These are phyloP conservation scores for Trifolium subterraneum DNA, from an alignment of 306 rosid species.

Conservation along the genomic window DNA sequence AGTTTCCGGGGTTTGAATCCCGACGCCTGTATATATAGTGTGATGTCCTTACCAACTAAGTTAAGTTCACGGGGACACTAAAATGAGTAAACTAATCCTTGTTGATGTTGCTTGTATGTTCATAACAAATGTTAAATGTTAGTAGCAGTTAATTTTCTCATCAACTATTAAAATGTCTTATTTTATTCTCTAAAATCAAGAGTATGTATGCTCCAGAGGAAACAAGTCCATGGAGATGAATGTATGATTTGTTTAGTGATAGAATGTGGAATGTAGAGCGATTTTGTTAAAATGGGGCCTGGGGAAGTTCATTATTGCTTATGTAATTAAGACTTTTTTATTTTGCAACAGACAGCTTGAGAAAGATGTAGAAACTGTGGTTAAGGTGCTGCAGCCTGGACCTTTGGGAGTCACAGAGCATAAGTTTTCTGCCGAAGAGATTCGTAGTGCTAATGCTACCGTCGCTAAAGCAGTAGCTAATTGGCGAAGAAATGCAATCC, in stretches of 20 bases:
- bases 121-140: too few relatives aligned
- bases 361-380: slow-evolving; percentile 86
- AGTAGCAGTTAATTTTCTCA: neutral
- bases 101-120: too few relatives aligned
- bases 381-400: slow-evolving; percentile 90
- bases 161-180: neutral
- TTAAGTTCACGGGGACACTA: too few relatives aligned
- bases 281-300: slow-evolving; percentile 3
- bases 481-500: slow-evolving; percentile 69
- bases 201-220: neutral
- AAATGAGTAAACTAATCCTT: too few relatives aligned
- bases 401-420: slow-evolving; percentile 88
- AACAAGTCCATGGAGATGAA: neutral
- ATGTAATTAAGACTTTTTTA: slow-evolving; percentile 20
- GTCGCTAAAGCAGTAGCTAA: slow-evolving; percentile 71
- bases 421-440: slow-evolving; percentile 81
- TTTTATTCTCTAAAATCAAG: neutral
- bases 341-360: slow-evolving; percentile 65
- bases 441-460: slow-evolving; percentile 59
- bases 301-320: neutral
- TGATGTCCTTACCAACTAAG: too few relatives aligned
- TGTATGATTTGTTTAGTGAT: neutral
- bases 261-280: neutral
- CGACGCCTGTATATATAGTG: too few relatives aligned
- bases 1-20: too few relatives aligned